Conservation (phyloP, 768 basidiomycete genomes). For the Lanmaoa pseudosensibilis region DNA sequence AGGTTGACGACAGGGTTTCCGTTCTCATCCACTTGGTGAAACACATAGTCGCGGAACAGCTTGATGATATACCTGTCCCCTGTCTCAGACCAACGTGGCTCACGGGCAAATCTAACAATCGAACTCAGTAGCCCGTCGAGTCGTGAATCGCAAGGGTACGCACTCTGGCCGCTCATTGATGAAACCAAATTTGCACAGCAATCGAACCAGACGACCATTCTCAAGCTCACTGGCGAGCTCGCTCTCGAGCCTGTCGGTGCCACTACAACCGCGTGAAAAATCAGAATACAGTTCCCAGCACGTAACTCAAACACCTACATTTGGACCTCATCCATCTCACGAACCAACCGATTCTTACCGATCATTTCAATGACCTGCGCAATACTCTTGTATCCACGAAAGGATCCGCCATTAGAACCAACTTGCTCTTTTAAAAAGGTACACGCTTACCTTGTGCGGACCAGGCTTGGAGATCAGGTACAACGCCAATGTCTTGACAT, state of each 20-base stretch:
- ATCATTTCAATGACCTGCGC: slow-evolving; percentile 82
- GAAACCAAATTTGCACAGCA: slow-evolving; percentile 93
- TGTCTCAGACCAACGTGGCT: slow-evolving; percentile 96
- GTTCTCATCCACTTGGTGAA: slow-evolving; percentile 93
- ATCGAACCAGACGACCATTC: slow-evolving; percentile 86
- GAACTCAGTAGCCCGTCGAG: background rate
- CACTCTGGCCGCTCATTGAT: slow-evolving; percentile 99
- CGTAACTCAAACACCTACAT: slow-evolving; percentile 47
- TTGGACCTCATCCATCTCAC: slow-evolving; percentile 84
- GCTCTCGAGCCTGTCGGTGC: slow-evolving; percentile 76
- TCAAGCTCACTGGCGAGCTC: slow-evolving; percentile 89
- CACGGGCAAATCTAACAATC: slow-evolving; percentile 82
- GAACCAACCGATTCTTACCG: slow-evolving; percentile 57
- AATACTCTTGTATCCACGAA: slow-evolving; percentile 52
- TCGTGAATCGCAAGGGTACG: slow-evolving; percentile 31
- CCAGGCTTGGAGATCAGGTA: slow-evolving; percentile 75
- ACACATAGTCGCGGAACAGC: slow-evolving; percentile 96
- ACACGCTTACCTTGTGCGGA: slow-evolving; percentile 53
- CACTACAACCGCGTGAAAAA: slow-evolving; percentile 43
- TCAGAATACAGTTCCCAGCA: background rate
- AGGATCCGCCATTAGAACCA: background rate
- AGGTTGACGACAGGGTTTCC: slow-evolving; percentile 89
- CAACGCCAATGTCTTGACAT: slow-evolving; percentile 77
- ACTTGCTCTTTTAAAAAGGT: background rate
- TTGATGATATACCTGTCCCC: slow-evolving; percentile 98